Evolutionary conservation across 2,329 filamentous ascomycete species (phyloP).

Genomic region (Falciphora oryzae): DNA sequence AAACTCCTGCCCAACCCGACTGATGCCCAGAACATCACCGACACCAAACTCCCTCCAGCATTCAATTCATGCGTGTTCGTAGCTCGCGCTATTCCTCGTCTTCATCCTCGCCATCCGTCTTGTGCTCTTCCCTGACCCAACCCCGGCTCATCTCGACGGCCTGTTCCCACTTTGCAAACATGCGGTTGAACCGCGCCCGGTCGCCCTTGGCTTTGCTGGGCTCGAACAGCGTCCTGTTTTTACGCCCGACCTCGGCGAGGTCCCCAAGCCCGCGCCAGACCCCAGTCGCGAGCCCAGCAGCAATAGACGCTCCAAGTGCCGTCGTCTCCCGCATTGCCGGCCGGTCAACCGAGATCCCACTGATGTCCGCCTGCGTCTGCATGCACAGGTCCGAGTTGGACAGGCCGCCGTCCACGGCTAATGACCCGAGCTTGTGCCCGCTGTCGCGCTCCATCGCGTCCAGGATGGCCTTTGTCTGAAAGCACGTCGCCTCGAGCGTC

Average conservation of each 20-base stretch:
- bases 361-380: conserved; percentile 86
- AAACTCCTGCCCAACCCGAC: too few relatives aligned
- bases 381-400: conserved; percentile 85
- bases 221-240: conserved; percentile 63
- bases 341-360: conserved; percentile 73
- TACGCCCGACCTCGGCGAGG: conserved; percentile 65
- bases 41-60: not conserved
- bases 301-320: conserved; percentile 80
- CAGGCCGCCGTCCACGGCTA: conserved; percentile 86
- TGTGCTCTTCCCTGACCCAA: conserved; percentile 36
- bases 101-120: conserved; percentile 12
- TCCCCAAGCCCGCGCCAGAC: conserved; percentile 74
- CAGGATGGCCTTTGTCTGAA: conserved; percentile 86
- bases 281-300: conserved; percentile 76
- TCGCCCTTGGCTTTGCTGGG: conserved; percentile 48
- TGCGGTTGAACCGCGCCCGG: conserved; percentile 31
- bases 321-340: conserved; percentile 89
- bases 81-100: not conserved
- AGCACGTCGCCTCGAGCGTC: conserved; percentile 86
- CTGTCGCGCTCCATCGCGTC: conserved; percentile 88
- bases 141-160: conserved; percentile 54
- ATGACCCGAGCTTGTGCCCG: conserved; percentile 63
- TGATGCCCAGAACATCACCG: not conserved
- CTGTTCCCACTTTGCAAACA: conserved; percentile 49
- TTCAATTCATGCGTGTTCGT: not conserved